Evolutionary conservation across 306 rosid genomes (phyloP).

Genomic region (Inga oerstediana): DNA sequence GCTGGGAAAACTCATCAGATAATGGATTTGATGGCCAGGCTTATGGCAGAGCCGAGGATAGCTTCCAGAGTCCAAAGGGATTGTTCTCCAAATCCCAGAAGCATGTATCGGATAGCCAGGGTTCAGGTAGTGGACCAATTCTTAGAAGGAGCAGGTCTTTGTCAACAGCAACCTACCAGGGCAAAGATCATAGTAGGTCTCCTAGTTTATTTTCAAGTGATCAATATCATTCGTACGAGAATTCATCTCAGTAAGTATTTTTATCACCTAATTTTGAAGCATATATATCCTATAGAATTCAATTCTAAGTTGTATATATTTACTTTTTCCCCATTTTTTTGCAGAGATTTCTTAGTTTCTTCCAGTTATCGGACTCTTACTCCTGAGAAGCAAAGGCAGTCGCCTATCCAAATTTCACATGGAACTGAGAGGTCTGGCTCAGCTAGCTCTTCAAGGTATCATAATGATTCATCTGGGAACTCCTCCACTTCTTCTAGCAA

Average conservation of each 20-base stretch:
- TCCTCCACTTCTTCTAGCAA: conserved; percentile 78
- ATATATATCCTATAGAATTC: conserved; percentile 14
- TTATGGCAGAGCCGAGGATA: conserved; percentile 43
- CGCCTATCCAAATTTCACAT: conserved; percentile 43
- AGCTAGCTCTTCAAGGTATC: conserved; percentile 60
- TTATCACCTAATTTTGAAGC: conserved; percentile 19
- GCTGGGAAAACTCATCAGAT: conserved; percentile 61
- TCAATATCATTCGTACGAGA: conserved; percentile 57
- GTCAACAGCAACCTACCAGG: conserved; percentile 71
- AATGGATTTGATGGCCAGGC: conserved; percentile 45
- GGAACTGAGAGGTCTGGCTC: conserved; percentile 57
- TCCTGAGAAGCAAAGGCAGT: conserved; percentile 60
- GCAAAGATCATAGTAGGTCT: conserved; percentile 65
- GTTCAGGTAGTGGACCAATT: conserved; percentile 52
- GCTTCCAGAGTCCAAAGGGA: conserved; percentile 50
- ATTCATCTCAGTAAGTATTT: conserved; percentile 69
- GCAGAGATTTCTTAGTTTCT: conserved; percentile 36
- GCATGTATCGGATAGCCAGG: conserved; percentile 52
- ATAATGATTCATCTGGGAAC: conserved; percentile 68
- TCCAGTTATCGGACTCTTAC: conserved; percentile 53
- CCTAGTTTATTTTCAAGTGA: conserved; percentile 58
- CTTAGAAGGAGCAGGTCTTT: conserved; percentile 90
- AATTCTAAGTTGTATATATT: conserved; percentile 8
- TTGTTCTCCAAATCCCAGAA: conserved; percentile 62
- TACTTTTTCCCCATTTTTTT: neutral